Conservation (phyloP, 371 early-diverging fungal genomes). For the Syncephalastrum sp. region DNA sequence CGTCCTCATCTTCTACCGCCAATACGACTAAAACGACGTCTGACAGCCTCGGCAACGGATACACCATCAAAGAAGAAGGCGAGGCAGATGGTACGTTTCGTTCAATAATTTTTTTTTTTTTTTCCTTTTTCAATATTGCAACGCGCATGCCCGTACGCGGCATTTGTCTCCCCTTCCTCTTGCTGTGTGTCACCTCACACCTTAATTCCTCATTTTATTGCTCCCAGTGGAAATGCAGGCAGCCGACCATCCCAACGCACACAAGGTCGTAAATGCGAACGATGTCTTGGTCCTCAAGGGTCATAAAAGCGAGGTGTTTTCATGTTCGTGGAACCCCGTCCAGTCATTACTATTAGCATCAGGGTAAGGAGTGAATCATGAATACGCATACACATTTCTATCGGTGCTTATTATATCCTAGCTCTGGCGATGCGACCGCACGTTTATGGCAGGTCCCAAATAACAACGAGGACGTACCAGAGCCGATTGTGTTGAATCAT, state of each 20-base stretch:
- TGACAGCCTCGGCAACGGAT: slow-evolving; percentile 9
- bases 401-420: slow-evolving; percentile 15
- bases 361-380: slow-evolving; percentile 49
- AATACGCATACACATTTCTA: background rate
- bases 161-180: no score
- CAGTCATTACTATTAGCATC: slow-evolving; percentile 73
- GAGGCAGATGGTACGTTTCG: background rate
- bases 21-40: slow-evolving; percentile 11
- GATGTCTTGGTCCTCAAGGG: slow-evolving; percentile 53
- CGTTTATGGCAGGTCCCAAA: slow-evolving; percentile 79
- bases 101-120: background rate
- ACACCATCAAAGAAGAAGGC: slow-evolving; percentile 18
- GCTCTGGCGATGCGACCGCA: slow-evolving; percentile 85
- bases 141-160: no score
- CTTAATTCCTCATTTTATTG: no score
- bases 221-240: slow-evolving; percentile 12
- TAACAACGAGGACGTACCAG: slow-evolving; percentile 21
- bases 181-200: no score
- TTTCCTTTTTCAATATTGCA: background rate
- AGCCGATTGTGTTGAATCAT: slow-evolving; percentile 63
- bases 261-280: slow-evolving; percentile 23
- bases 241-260: slow-evolving; percentile 9
- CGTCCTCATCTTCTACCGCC: slow-evolving; percentile 5
- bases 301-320: slow-evolving; percentile 76
- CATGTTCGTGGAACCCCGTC: slow-evolving; percentile 86